Evolutionary conservation across 2,329 filamentous ascomycete genomes (phyloP), one percentile per base, ranked within the genome.

Genomic region (Pestalotiopsis sp.): DNA sequence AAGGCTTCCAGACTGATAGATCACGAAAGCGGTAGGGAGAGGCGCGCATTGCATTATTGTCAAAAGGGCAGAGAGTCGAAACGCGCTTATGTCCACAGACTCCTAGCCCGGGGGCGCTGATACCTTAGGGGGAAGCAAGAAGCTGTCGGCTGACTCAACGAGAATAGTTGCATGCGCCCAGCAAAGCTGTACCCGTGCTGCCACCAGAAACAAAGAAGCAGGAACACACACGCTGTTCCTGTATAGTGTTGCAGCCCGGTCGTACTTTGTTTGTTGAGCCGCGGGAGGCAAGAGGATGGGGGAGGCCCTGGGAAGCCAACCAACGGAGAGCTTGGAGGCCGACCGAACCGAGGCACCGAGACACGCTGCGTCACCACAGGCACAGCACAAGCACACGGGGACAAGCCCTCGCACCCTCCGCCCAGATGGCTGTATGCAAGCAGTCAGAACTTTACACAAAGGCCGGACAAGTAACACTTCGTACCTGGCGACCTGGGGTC

Each of bases 171-270:
- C 23, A 36, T 59, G 23, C 6, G 13, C 11, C 23, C 57, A 27
- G 31, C 31, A 59, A 59, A 58, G 20, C 57, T 27, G 57, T 36
- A 27, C 57, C 25, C 57, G 57, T 59, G 59, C 59, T 62, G 59
- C 59, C 25, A n/a, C 5, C 14, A 36, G 38, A 64, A 64, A 39
- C 41, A 64, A 14, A 36, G 38, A 64, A 64, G 61, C 41, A 64
- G 61, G 61, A 64, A 64, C 38, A 45, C 39, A n/a, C n/a, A 11
- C 49, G 55, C 31, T 49, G 61, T 64, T 49, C 61, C 61, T 64
- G 61, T 20, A 62, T 62, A 39, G 45, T 62, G 27, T 36, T 62
- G 59, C 59, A 62, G 23, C 13, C 23, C 57, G 57, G 23, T 59
- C 23, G 27, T 27, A 27, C 59, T 36, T 39, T 39, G 59, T 36